These are phyloP conservation scores for Paraphoma chrysanthemicola DNA, from an alignment of 2,329 filamentous ascomycete genomes.

Conservation along the genomic window DNA sequence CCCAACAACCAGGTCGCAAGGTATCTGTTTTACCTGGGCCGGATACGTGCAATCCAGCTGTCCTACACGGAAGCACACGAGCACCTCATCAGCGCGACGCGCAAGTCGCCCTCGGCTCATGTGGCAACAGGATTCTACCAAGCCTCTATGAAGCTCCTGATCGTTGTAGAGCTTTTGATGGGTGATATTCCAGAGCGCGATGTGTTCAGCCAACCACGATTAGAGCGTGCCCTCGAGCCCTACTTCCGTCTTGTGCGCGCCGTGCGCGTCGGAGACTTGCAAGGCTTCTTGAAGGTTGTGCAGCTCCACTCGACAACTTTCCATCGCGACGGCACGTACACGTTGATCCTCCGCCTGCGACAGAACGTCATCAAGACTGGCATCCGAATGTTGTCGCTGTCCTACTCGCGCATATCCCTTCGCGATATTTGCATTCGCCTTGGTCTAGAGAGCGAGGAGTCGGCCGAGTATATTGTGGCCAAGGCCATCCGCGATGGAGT, in stretches of 20 bases:
- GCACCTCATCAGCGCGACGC: constrained; percentile 88
- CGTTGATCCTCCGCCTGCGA: constrained; percentile 88
- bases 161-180: constrained; percentile 97
- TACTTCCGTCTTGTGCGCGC: constrained; percentile 95
- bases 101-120: constrained; percentile 89
- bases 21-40: constrained; percentile 96
- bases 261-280: constrained; percentile 93
- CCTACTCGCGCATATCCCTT: constrained; percentile 95
- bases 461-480: constrained; percentile 97
- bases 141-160: constrained; percentile 92
- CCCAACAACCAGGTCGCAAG: constrained; percentile 98
- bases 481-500: constrained; percentile 98
- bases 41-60: constrained; percentile 94
- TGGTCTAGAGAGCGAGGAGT: constrained; percentile 93
- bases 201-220: constrained; percentile 85
- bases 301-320: constrained; percentile 82
- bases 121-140: constrained; percentile 95
- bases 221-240: constrained; percentile 87
- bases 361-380: constrained; percentile 99
- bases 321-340: constrained; percentile 93
- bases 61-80: constrained; percentile 97
- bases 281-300: constrained; percentile 89
- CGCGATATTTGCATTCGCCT: constrained; percentile 97
- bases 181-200: constrained; percentile 96
- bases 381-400: constrained; percentile 98